A percentile compares a stretch with the other conserved stretches of the same genome.
Evolutionary conservation across 345 rosid genomes (phyloP).

Genomic region (Acer saccharum): DNA sequence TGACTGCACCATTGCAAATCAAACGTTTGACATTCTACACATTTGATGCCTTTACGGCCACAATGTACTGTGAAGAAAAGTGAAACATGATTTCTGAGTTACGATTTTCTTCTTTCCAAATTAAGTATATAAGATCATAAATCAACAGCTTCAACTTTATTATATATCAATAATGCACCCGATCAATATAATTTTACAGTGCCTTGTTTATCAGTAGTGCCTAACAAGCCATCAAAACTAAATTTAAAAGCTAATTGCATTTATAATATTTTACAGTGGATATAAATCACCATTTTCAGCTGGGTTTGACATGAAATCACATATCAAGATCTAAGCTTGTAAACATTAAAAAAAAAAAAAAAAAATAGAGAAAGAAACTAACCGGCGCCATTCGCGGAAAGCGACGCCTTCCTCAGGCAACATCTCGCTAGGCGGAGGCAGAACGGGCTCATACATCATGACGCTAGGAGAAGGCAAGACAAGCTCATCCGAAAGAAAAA

Average conservation of each 20-base stretch:
- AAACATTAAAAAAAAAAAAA: not conserved
- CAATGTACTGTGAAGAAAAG: slow-evolving; percentile 3
- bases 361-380: slow-evolving; percentile 20
- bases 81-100: not conserved
- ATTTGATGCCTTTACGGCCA: not conserved
- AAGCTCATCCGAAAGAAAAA: slow-evolving; percentile 33
- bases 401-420: slow-evolving; percentile 60
- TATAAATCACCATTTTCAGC: not conserved
- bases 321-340: not conserved
- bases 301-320: not conserved
- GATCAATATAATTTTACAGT: not conserved
- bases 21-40: slow-evolving; percentile 11
- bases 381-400: slow-evolving; percentile 85
- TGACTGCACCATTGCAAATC: slow-evolving; percentile 46
- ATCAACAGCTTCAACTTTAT: not conserved
- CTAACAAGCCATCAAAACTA: not conserved
- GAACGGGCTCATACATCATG: slow-evolving; percentile 57
- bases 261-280: not conserved
- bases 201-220: not conserved
- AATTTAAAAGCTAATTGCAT: not conserved
- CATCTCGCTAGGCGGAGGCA: slow-evolving; percentile 70
- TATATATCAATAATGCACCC: not conserved
- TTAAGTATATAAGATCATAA: not conserved
- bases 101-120: not conserved
- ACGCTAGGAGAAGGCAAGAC: slow-evolving; percentile 46